Base-by-base conservation (phyloP, 2,329 filamentous ascomycete species). In the Diaporthe batatas region DNA sequence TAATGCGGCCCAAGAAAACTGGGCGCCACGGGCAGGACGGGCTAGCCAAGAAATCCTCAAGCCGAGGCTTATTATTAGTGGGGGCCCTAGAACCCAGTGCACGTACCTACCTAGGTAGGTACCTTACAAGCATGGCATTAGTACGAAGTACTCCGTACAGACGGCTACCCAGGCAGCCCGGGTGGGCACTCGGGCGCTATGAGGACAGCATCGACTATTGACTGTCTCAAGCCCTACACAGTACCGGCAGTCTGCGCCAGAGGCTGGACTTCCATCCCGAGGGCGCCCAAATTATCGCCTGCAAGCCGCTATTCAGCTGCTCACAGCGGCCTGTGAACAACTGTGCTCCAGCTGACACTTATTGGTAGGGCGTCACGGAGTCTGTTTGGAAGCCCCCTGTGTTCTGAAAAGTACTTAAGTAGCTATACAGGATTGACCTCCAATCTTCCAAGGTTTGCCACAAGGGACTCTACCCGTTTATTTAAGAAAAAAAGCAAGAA, bases 51-150 rank as follows among this genome's bases (percentile, higher is more conserved):
- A 53, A 39, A 67, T 53, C 47, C 18, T 53, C 44, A 32, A 29
- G 62, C 62, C 62, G 62, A 67, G 62, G 62, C 18, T 12, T 51
- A n/a, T 16, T 47, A 14, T n/a, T n/a, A n/a, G n/a, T n/a, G 18
- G 62, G 47, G 12, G n/a, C 47, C 23, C 12, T n/a, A 36, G 34
- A 11, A 36, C 34, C 34, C 34, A 11, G 44, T n/a, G n/a, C n/a
- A n/a, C n/a, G n/a, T n/a, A n/a, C n/a, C n/a, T n/a, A n/a, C n/a
- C n/a, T n/a, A n/a, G n/a, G 59, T 65, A 65, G 44, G 59, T 65
- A 65, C 59, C 44, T 51, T 14, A 8, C 25, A 14, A 49, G 25
- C 8, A 21, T 25, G 10, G 57, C n/a, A 39, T 12, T 23, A 47
- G 11, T 21, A n/a, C 18, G 29, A n/a, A 34, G n/a, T n/a, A n/a